A percentile compares a stretch with the other conserved stretches of the same genome.
These are phyloP conservation scores for Fusarium brevicatenulatum DNA, from an alignment of 2,329 filamentous ascomycete species.

Conservation along the genomic window DNA sequence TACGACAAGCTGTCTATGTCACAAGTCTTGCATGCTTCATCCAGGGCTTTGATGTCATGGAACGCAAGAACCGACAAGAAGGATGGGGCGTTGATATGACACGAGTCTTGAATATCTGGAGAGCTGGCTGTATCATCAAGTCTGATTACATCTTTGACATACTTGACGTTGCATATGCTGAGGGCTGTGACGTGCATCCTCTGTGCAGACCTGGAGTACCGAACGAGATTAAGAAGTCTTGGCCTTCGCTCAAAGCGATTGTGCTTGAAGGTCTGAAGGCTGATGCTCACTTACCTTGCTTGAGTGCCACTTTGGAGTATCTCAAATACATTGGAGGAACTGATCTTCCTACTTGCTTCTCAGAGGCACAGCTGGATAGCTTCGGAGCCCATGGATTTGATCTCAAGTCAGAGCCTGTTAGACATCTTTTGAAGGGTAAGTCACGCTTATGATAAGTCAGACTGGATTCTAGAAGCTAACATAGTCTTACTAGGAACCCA, in stretches of 20 bases:
- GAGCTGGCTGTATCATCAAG: conserved; percentile 76
- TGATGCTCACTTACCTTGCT: conserved; percentile 67
- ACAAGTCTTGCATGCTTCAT: conserved; percentile 70
- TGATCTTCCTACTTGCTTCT: conserved; percentile 73
- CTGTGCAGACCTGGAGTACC: conserved; percentile 43
- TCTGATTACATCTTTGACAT: conserved; percentile 72
- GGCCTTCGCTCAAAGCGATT: conserved; percentile 63
- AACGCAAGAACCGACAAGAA: conserved; percentile 65
- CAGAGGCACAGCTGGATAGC: conserved; percentile 77
- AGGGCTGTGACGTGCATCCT: conserved; percentile 52
- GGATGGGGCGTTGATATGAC: conserved; percentile 67
- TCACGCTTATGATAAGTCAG: too few relatives aligned
- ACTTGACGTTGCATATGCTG: conserved; percentile 57
- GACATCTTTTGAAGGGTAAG: background rate
- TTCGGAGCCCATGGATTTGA: conserved; percentile 67
- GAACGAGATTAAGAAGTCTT: conserved; percentile 62
- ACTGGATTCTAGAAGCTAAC: background rate
- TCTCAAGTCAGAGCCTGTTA: conserved; percentile 13
- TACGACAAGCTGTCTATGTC: conserved; percentile 70
- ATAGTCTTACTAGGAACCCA: background rate
- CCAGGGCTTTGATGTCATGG: conserved; percentile 73
- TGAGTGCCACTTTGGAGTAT: conserved; percentile 73
- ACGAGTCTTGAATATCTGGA: conserved; percentile 70
- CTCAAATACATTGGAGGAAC: conserved; percentile 70
- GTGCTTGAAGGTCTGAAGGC: conserved; percentile 63